A percentile compares a stretch with the other conserved stretches of the same genome.
Conservation (phyloP, 1,284 basidiomycete species). For the Pascua guehoae region DNA sequence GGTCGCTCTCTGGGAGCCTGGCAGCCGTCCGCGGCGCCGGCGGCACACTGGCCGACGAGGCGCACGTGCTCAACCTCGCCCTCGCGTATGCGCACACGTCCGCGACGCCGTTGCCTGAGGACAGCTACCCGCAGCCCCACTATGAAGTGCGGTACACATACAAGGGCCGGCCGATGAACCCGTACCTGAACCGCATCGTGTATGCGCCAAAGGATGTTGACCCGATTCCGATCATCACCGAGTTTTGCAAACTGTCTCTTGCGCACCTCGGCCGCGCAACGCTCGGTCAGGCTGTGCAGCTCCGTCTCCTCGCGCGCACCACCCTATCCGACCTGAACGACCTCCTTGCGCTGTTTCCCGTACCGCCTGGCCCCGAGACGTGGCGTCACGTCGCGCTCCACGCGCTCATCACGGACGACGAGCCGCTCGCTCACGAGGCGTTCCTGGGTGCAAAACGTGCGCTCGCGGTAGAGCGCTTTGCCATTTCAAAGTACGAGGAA, state of each 20-base stretch:
- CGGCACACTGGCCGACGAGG: not conserved
- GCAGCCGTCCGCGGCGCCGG: not conserved
- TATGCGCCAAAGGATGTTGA: not conserved
- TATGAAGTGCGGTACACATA: not conserved
- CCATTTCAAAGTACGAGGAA: not conserved
- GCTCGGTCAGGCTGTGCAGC: constrained; percentile 14
- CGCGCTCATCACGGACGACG: constrained; percentile 11
- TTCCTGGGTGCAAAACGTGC: not conserved
- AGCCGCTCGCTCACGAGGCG: not conserved
- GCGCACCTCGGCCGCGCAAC: constrained; percentile 13
- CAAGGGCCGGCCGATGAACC: not conserved
- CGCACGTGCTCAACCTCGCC: not conserved
- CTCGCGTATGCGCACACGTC: constrained; percentile 3
- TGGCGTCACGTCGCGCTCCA: constrained; percentile 21
- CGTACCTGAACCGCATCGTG: not conserved
- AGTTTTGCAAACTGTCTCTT: not conserved
- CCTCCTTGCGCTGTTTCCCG: constrained; percentile 4
- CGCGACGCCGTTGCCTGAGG: not conserved
- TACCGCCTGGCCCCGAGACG: constrained; percentile 25
- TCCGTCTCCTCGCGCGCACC: constrained; percentile 11
- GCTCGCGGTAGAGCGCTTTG: not conserved
- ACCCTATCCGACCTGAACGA: not conserved
- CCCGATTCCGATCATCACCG: not conserved
- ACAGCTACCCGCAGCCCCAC: too few species aligned
- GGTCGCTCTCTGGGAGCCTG: not conserved